Evolutionary conservation across 768 basidiomycete species (phyloP), one percentile per base, ranked within the genome.

Genomic region (Chalciporus piperatus): DNA sequence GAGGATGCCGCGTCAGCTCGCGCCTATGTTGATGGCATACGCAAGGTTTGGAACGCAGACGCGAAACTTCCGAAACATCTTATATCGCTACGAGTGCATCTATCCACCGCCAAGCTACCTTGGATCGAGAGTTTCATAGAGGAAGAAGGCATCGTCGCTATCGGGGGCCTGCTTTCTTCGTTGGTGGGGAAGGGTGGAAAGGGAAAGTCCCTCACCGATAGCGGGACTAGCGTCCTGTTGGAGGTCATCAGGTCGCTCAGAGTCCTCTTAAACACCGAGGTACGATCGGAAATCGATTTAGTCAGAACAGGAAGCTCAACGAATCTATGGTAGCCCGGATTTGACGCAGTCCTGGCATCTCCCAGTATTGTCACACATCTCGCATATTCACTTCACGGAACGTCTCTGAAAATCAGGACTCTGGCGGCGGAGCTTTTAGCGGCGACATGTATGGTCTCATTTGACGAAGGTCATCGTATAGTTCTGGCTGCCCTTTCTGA

Each of bases 211-310:
- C 63, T 83, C 46, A 78, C 72, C 3, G 90, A 95, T 43, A 69
- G 79, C 23, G 89, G 92, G 63, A 79, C 77, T 12, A 79, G 77
- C 3, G 81, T 86, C 2, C 71, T 94, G 23, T 60, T 86, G 27
- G 92, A 96, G 63, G 67, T 85, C 20, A 76, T 92, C 56, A 89
- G 85, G 62, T 93, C 90, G 64, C 69, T 97, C 20, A 75, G 92
- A 37, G 87, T 87, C 0, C 69, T 98, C 16, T 72, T 94, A 56
- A 97, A 97, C 60, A 95, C 87, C 1, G 83, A 89, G 70, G 93
- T 92, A 60, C 35, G 65, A 58, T 52, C 41, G 30, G 8, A 41
- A 19, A n/a, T 25, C 11, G n/a, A 38, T 11, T 45, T 14, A n/a
- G 33, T 14, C 23, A 9, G 25, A 10, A 33, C 7, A 7, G n/a